Evolutionary conservation across 768 basidiomycete genomes (phyloP).

Genomic region (Leccinum imitatum): DNA sequence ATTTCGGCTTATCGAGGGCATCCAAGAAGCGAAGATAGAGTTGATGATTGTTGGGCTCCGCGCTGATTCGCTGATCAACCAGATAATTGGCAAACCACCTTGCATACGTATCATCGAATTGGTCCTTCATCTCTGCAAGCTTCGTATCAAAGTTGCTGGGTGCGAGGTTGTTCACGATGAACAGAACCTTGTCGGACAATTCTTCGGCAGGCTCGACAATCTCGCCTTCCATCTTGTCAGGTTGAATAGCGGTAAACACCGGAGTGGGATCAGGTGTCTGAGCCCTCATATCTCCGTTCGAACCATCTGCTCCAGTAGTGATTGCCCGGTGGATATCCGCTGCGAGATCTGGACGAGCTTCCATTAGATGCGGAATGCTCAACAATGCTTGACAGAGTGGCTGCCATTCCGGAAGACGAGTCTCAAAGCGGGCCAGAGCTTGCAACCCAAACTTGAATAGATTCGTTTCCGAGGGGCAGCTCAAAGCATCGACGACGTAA

Average conservation of each 20-base stretch:
- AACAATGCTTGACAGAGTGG: conserved; percentile 88
- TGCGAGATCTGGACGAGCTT: conserved; percentile 80
- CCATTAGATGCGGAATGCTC: conserved; percentile 81
- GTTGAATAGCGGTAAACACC: conserved; percentile 76
- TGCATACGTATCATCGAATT: conserved; percentile 81
- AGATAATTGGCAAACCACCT: conserved; percentile 98
- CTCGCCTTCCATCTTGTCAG: conserved; percentile 63
- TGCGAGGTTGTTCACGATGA: conserved; percentile 97
- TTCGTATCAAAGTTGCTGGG: conserved; percentile 91
- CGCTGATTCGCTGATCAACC: conserved; percentile 92
- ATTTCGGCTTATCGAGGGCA: conserved; percentile 61
- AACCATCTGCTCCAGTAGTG: conserved; percentile 47
- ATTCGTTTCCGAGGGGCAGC: conserved; percentile 87
- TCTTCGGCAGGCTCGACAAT: conserved; percentile 78
- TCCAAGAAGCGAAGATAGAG: conserved; percentile 95
- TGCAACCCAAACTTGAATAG: conserved; percentile 95
- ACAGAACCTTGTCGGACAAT: conserved; percentile 88
- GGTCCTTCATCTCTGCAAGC: conserved; percentile 77
- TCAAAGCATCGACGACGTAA: conserved; percentile 92
- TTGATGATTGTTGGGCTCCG: conserved; percentile 95
- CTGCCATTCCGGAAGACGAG: conserved; percentile 86
- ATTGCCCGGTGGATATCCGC: conserved; percentile 71
- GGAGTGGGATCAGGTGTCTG: conserved; percentile 45
- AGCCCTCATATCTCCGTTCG: conserved; percentile 40
- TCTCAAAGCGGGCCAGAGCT: conserved; percentile 86